Evolutionary conservation across 306 rosid species (phyloP).

Genomic region (Corylus avellana): DNA sequence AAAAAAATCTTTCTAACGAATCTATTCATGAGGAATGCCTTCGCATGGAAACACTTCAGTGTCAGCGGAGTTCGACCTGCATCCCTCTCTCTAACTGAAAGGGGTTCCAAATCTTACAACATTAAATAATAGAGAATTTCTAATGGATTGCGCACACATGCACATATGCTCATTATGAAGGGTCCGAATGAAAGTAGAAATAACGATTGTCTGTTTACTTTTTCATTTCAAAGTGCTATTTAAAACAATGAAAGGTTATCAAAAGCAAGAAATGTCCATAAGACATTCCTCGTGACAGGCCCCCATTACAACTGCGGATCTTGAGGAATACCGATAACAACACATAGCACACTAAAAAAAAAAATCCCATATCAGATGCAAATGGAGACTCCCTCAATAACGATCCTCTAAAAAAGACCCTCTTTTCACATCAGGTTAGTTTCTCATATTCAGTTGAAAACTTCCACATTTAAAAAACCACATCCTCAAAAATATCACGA

Average conservation of each 20-base stretch:
- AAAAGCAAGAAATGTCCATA: background rate
- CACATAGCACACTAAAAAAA: background rate
- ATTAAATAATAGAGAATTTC: too few relatives aligned
- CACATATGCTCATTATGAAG: background rate
- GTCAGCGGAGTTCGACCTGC: too few relatives aligned
- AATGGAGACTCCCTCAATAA: constrained; percentile 11
- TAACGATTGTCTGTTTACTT: background rate
- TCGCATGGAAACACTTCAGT: too few relatives aligned
- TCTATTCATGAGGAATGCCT: too few relatives aligned
- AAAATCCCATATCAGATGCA: constrained; percentile 7
- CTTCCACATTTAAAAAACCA: background rate
- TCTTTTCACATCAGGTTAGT: background rate
- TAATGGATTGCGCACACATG: background rate
- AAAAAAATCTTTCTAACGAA: too few relatives aligned
- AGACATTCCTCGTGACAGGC: background rate
- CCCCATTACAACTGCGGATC: background rate
- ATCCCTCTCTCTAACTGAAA: too few relatives aligned
- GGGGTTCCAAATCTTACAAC: too few relatives aligned
- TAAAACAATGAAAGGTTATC: background rate
- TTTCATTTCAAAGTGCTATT: background rate
- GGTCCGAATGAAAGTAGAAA: too few relatives aligned
- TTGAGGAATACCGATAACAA: background rate
- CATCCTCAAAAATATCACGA: background rate
- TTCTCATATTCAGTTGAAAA: background rate
- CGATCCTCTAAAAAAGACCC: constrained; percentile 10